phyloP scores from a whole-genome alignment of 1,284 basidiomycete species.

The Moesziomyces globuligerus region DNA sequence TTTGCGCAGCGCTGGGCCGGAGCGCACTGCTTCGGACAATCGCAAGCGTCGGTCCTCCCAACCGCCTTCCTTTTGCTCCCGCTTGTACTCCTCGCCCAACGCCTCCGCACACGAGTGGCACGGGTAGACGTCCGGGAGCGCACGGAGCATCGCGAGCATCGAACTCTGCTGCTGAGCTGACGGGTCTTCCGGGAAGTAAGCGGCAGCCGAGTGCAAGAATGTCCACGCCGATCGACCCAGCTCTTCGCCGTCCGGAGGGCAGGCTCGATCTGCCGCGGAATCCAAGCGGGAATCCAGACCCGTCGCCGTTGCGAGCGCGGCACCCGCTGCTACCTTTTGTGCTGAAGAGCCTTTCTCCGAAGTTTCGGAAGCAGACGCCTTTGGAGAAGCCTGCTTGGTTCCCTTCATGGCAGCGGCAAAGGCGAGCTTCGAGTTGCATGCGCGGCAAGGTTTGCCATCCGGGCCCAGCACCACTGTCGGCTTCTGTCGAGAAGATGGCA shows the following conservation, averaged over 20 bases:
- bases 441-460: slow-evolving; percentile 66
- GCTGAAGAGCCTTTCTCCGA: slow-evolving; percentile 1
- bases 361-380: not conserved
- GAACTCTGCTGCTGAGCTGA: slow-evolving; percentile 46
- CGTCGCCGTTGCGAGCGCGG: slow-evolving; percentile 10
- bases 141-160: slow-evolving; percentile 55
- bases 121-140: slow-evolving; percentile 61
- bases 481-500: slow-evolving; percentile 18
- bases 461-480: slow-evolving; percentile 57
- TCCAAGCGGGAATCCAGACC: not conserved
- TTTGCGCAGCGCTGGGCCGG: slow-evolving; percentile 41
- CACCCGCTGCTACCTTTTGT: slow-evolving; percentile 3
- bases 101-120: slow-evolving; percentile 60
- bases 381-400: slow-evolving; percentile 4
- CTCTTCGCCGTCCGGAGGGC: slow-evolving; percentile 63
- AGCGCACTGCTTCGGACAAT: slow-evolving; percentile 26
- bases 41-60: slow-evolving; percentile 41
- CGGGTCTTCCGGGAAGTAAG: slow-evolving; percentile 62
- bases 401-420: slow-evolving; percentile 62
- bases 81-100: slow-evolving; percentile 51
- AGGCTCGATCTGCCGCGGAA: slow-evolving; percentile 6
- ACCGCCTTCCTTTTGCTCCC: slow-evolving; percentile 35
- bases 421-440: slow-evolving; percentile 62
- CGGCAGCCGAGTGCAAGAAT: slow-evolving; percentile 61
- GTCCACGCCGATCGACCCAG: slow-evolving; percentile 63